Evolutionary conservation across 345 rosid species (phyloP).

Genomic region (Dimocarpus longan): DNA sequence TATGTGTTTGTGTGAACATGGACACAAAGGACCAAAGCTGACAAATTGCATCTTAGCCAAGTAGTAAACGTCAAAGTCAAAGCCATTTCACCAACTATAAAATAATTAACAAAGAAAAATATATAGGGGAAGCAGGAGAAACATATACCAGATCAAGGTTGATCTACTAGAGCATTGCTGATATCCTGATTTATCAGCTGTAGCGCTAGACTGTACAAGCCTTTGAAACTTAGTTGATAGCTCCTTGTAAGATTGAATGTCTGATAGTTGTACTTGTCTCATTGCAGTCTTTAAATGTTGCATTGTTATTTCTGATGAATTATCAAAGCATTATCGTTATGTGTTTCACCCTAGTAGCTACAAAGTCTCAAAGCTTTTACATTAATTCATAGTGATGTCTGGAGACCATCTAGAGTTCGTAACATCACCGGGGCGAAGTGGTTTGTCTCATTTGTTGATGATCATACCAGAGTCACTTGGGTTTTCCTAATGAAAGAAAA

Average conservation of each 20-base stretch:
- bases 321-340: no score
- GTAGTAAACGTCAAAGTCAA: not conserved
- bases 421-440: no score
- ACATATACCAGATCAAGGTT: slow-evolving; percentile 28
- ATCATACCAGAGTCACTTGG: no score
- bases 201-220: slow-evolving; percentile 50
- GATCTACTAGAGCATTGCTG: slow-evolving; percentile 17
- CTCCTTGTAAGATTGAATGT: slow-evolving; percentile 52
- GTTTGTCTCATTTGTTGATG: no score
- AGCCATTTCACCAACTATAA: not conserved
- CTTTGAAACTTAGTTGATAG: slow-evolving; percentile 72
- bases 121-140: not conserved
- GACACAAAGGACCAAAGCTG: not conserved
- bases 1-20: not conserved
- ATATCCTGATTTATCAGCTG: slow-evolving; percentile 22
- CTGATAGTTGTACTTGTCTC: slow-evolving; percentile 48
- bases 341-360: no score
- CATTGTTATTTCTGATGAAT: slow-evolving; percentile 65
- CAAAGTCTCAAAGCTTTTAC: no score
- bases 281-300: slow-evolving; percentile 62
- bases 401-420: no score
- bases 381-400: no score
- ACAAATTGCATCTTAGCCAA: not conserved
- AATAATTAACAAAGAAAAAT: slow-evolving; percentile 2
- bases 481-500: no score